A percentile compares a stretch with the other conserved stretches of the same genome.
Conservation (phyloP, 345 rosid species). For the Citrus glauca region DNA sequence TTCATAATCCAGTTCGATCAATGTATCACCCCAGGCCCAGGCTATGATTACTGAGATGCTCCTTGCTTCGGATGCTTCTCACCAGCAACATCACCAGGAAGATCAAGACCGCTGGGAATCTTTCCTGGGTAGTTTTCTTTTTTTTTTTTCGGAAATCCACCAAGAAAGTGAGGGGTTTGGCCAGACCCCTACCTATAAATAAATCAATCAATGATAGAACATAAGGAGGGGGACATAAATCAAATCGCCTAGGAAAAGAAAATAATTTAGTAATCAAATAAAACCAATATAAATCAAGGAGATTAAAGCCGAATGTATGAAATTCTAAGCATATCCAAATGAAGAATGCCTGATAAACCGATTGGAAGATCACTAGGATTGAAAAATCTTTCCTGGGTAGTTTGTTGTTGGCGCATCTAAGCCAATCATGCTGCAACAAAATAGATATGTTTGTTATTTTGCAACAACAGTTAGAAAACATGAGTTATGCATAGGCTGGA, state of each 20-base stretch:
- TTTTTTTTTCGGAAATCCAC: too few species aligned
- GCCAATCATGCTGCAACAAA: slow-evolving; percentile 38
- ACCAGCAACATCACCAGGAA: slow-evolving; percentile 49
- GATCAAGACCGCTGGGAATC: slow-evolving; percentile 48
- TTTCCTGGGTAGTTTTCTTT: slow-evolving; percentile 22
- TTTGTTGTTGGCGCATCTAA: slow-evolving; percentile 43
- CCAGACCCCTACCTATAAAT: too few species aligned
- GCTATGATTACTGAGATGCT: not conserved
- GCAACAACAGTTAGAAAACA: not conserved
- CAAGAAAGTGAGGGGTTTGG: too few species aligned
- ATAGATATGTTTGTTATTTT: not conserved
- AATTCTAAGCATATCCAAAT: too few species aligned
- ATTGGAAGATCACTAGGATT: too few species aligned
- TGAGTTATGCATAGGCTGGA: not conserved
- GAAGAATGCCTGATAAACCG: too few species aligned
- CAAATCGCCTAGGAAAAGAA: too few species aligned
- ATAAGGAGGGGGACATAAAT: too few species aligned
- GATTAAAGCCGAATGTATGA: too few species aligned
- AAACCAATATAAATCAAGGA: too few species aligned
- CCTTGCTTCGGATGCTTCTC: slow-evolving; percentile 17
- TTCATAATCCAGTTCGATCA: not conserved
- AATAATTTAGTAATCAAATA: too few species aligned
- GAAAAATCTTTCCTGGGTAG: slow-evolving; percentile 21
- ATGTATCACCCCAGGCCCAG: not conserved
- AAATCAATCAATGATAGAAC: too few species aligned